Base-by-base conservation (phyloP, 1,139 yeast species). In the Protomyces inundatus region DNA sequence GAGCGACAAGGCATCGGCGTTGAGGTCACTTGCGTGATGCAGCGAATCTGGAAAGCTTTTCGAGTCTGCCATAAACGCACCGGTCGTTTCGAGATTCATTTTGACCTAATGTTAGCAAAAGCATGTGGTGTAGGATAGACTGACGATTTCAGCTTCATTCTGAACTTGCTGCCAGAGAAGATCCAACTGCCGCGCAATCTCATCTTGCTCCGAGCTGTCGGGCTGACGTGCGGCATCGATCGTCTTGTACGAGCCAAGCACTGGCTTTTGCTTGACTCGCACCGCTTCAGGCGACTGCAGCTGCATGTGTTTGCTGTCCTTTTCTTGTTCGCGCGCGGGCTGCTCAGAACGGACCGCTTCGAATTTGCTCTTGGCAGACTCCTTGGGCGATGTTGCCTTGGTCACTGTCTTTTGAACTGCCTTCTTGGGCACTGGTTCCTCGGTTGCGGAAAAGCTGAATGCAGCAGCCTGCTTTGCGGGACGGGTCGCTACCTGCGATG, bases 111-210 rank as follows among this genome's bases (percentile, higher is more conserved):
- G 48, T 42, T 42, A 42, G 48, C 9, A 3, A 39, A 9, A 3
- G 23, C 48, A 9, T 9, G 10, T 14, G 9, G 48, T 3, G 16
- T 16, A 16, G 7, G 32, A 42, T 16, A 0, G 37, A 16, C 58
- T 46, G 34, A 63, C 55, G 39, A 58, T 3, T 9, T 16, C 56
- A 6, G 51, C 6, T 12, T 58, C 62, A 36, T 37, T 52, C 2
- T 48, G 35, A n/a, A 51, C 40, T 23, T 58, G 57, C 39, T 23
- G 36, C 16, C 33, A 58, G 10, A 58, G 30, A 30, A 63, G 16
- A 12, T 63, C 58, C 39, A 63, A 40, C 53, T 63, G 61, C 16
- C 54, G 42, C n/a, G 54, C 39, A 35, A 42, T 42, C 23, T 42
- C 48, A 40, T 50, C 35, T 23, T 40, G 39, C 37, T 42, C 50